phyloP scores from a whole-genome alignment of 768 basidiomycete genomes.

The Amylocystis lapponica region DNA sequence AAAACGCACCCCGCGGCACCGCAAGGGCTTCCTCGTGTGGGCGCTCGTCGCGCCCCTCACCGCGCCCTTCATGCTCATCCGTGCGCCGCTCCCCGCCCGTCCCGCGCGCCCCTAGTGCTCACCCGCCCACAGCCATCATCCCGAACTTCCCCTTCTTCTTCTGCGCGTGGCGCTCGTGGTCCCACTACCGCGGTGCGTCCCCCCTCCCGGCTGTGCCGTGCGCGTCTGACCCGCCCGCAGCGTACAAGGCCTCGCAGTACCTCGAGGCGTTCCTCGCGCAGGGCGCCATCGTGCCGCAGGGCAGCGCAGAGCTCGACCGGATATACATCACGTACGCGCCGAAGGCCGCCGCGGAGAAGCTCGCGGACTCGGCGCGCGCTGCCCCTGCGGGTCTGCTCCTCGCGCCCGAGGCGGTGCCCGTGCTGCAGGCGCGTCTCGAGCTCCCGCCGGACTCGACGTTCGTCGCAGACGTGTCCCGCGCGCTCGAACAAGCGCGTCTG shows the following conservation, averaged over 20 bases:
- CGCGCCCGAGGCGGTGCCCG: slow-evolving; percentile 46
- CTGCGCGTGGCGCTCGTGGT: slow-evolving; percentile 81
- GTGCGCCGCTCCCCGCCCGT: slow-evolving; percentile 34
- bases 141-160: slow-evolving; percentile 86
- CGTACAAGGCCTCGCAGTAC: slow-evolving; percentile 67
- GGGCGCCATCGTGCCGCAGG: slow-evolving; percentile 50
- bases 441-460: slow-evolving; percentile 36
- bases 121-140: slow-evolving; percentile 50
- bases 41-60: slow-evolving; percentile 64
- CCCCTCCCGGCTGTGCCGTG: background rate
- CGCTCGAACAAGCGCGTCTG: slow-evolving; percentile 50
- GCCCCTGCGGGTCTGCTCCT: slow-evolving; percentile 35
- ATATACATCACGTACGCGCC: slow-evolving; percentile 40
- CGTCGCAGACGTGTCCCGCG: slow-evolving; percentile 51
- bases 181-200: slow-evolving; percentile 65
- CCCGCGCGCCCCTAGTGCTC: background rate
- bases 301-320: slow-evolving; percentile 47
- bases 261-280: slow-evolving; percentile 52
- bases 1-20: slow-evolving; percentile 56
- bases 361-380: background rate
- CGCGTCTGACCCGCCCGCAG: slow-evolving; percentile 27
- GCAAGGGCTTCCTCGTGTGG: slow-evolving; percentile 62
- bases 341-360: background rate
- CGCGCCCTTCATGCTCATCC: slow-evolving; percentile 70
- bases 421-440: slow-evolving; percentile 40